Percentiles rank a stretch among this genome's conserved stretches.
Evolutionary conservation across 2,329 filamentous ascomycete species (phyloP).

Genomic region (Fusarium mundagurra): DNA sequence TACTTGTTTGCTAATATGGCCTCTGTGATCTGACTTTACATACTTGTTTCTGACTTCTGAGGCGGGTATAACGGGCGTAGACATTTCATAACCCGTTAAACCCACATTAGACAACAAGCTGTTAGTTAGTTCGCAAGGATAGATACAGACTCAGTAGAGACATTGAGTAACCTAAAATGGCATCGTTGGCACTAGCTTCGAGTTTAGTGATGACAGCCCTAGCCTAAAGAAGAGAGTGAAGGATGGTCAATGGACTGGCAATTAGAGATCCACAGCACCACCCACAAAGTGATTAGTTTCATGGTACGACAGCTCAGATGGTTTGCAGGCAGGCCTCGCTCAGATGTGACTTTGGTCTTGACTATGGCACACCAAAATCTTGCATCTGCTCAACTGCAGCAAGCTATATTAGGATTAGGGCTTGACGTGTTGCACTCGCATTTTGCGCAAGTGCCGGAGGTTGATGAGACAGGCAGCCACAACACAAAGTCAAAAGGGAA

Average conservation of each 20-base stretch:
- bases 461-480: conserved; percentile 26
- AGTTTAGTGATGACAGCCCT: conserved; percentile 36
- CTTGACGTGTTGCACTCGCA: conserved; percentile 4
- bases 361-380: conserved; percentile 20
- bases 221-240: conserved; percentile 23
- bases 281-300: conserved; percentile 23
- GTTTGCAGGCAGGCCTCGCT: conserved; percentile 15
- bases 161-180: conserved; percentile 17
- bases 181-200: conserved; percentile 29
- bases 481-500: conserved; percentile 33
- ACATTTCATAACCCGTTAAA: background rate
- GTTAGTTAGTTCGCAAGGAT: conserved; percentile 14
- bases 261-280: conserved; percentile 25
- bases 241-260: conserved; percentile 19
- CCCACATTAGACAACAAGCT: conserved; percentile 25
- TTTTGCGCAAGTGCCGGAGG: conserved; percentile 12
- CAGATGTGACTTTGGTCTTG: conserved; percentile 13
- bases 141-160: conserved; percentile 8
- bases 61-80: conserved; percentile 24
- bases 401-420: conserved; percentile 11
- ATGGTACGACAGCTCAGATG: conserved; percentile 29
- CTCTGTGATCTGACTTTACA: background rate
- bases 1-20: background rate
- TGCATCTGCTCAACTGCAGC: conserved; percentile 5
- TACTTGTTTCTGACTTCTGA: conserved; percentile 8